Evolutionary conservation across 179 eudicot species (phyloP).

Genomic region (Camellia oleifera): DNA sequence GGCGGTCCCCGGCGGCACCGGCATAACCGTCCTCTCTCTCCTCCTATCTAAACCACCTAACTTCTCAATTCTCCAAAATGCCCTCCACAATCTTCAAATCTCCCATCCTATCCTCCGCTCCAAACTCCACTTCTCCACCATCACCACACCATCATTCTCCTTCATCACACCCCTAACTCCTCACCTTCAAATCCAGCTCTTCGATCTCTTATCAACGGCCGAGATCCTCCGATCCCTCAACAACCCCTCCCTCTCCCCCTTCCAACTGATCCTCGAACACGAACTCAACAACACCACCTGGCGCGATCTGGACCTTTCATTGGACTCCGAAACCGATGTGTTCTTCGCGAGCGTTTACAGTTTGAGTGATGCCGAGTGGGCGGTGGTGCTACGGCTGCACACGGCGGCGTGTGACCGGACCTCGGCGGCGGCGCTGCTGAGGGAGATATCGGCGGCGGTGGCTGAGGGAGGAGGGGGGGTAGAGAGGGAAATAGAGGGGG

Average conservation of each 20-base stretch:
- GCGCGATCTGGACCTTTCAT: conserved; percentile 22
- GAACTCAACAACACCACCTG: conserved; percentile 62
- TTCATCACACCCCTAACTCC: conserved; percentile 37
- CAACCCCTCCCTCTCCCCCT: conserved; percentile 23
- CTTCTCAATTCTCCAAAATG: conserved; percentile 33
- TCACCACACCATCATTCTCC: conserved; percentile 37
- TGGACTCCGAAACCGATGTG: conserved; percentile 23
- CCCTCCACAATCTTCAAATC: conserved; percentile 56
- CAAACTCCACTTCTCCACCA: conserved; percentile 38
- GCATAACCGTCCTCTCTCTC: conserved; percentile 60
- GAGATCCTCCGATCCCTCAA: conserved; percentile 18
- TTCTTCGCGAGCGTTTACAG: conserved; percentile 49
- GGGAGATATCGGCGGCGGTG: conserved; percentile 47
- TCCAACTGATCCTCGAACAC: conserved; percentile 59
- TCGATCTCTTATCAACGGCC: conserved; percentile 40
- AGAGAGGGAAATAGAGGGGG: conserved; percentile 15
- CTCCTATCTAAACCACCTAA: conserved; percentile 48
- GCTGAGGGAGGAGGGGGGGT: conserved; percentile 14
- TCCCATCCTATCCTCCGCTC: conserved; percentile 74
- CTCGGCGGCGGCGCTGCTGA: conserved; percentile 48
- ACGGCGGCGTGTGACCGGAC: conserved; percentile 77
- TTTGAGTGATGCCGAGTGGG: conserved; percentile 35
- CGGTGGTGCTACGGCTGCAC: conserved; percentile 57
- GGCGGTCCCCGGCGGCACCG: conserved; percentile 84
- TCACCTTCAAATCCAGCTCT: conserved; percentile 27